phyloP scores from a whole-genome alignment of 768 basidiomycete species.

The Kwoniella newhampshirensis region DNA sequence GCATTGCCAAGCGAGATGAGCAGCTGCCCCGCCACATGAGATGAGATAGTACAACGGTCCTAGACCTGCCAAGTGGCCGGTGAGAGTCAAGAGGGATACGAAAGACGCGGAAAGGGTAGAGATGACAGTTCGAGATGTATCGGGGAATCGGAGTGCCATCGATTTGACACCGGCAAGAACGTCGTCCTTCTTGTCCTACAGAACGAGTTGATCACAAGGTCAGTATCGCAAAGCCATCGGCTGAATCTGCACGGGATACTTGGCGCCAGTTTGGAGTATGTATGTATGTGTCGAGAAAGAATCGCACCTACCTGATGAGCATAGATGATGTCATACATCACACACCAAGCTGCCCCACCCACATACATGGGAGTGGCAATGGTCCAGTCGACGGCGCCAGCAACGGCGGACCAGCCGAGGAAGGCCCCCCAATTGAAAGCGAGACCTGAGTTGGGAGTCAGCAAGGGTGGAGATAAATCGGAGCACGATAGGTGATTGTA shows the following conservation, averaged over 20 bases:
- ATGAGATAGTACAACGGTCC: slow-evolving; percentile 73
- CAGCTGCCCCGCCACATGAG: slow-evolving; percentile 69
- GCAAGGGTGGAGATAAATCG: too few species aligned
- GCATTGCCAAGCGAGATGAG: slow-evolving; percentile 76
- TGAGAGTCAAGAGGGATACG: slow-evolving; percentile 70
- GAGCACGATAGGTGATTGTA: too few species aligned
- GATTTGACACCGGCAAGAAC: slow-evolving; percentile 83
- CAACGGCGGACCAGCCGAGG: slow-evolving; percentile 93
- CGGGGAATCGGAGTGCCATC: slow-evolving; percentile 87
- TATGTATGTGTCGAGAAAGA: neutral
- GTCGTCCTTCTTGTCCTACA: slow-evolving; percentile 88
- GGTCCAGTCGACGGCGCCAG: slow-evolving; percentile 74
- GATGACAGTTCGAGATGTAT: slow-evolving; percentile 70
- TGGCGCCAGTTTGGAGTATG: neutral
- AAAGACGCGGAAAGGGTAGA: slow-evolving; percentile 70
- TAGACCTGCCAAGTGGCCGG: slow-evolving; percentile 76
- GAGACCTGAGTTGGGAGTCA: slow-evolving; percentile 63
- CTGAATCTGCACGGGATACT: slow-evolving; percentile 2
- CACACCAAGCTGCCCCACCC: slow-evolving; percentile 86
- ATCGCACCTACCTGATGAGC: slow-evolving; percentile 75
- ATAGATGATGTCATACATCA: slow-evolving; percentile 96
- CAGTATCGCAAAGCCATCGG: too few species aligned
- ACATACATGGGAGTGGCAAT: slow-evolving; percentile 85
- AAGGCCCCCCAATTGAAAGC: slow-evolving; percentile 97
- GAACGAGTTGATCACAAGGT: too few species aligned